A percentile compares a stretch with the other conserved stretches of the same genome.
Evolutionary conservation across 306 rosid genomes (phyloP).

Genomic region (Chamaecrista fasciculata): DNA sequence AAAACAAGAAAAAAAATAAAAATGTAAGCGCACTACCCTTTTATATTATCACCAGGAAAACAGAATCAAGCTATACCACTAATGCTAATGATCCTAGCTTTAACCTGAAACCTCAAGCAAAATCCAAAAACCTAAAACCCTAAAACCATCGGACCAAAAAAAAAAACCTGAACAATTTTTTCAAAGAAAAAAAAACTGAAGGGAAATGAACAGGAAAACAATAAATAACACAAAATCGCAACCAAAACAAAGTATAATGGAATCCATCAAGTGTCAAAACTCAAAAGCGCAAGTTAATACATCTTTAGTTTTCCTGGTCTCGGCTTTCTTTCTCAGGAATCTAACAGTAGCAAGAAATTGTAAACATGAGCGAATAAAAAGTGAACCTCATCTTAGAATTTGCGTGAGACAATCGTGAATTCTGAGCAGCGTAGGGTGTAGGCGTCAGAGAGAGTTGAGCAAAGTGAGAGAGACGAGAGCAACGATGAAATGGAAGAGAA

Average conservation of each 20-base stretch:
- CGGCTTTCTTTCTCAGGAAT: background rate
- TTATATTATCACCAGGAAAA: background rate
- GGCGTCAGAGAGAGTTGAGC: background rate
- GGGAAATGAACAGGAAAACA: too few species aligned
- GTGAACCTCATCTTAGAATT: constrained; percentile 30
- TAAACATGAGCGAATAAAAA: background rate
- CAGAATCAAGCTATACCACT: background rate
- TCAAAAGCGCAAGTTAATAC: background rate
- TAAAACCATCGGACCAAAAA: background rate
- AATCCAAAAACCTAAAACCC: constrained; percentile 8
- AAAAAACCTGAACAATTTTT: too few species aligned
- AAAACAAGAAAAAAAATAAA: background rate
- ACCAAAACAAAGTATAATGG: background rate
- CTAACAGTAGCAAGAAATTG: background rate
- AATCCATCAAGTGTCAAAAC: background rate
- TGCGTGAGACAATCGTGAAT: background rate
- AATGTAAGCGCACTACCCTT: background rate
- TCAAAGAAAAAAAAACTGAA: background rate
- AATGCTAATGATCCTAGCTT: background rate
- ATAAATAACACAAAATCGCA: background rate
- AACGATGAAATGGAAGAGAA: background rate
- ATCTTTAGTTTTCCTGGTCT: background rate
- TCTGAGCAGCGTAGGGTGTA: background rate
- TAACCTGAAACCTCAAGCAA: background rate
- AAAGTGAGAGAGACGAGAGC: background rate